Evolutionary conservation across 2,329 filamentous ascomycete species (phyloP), one percentile per base, ranked within the genome.

Genomic region (Penicillium griseofulvum): DNA sequence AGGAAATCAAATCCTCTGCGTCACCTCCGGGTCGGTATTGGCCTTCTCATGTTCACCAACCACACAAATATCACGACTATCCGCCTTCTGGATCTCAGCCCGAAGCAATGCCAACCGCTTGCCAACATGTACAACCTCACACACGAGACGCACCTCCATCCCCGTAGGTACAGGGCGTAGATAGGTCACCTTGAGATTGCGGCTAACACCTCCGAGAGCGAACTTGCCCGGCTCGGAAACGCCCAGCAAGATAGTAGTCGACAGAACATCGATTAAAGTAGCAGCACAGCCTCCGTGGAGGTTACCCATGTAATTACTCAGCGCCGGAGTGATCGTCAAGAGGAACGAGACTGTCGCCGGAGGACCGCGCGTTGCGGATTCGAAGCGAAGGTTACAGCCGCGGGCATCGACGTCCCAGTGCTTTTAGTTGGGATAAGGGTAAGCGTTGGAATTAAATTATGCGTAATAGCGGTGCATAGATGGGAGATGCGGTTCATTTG

Each of bases 251-350:
- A 84, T 77, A 17, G 83, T 69, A 3, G 83, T 83, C 0, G 88
- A 89, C 62, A 83, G 80, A 54, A 82, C 75, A 72, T 91, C 88
- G 61, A 90, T 86, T 4, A 91, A 72, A 0, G 86, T 86, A 2
- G 88, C 82, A 0, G 83, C 79, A 59, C 84, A 86, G 17, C 94
- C 94, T n/a, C 89, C 91, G 73, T 95, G 94, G 67, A 97, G 78
- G 72, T 96, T 97, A 38, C 92, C 93, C 67, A 97, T 75, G 59
- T 89, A 83, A 79, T 97, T 99, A 57, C 92, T 96, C 65, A 97
- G 79, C 68, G 96, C 90, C 17, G 88, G 85, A 33, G 92, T 96
- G 72, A 97, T 95, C 64, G 60, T 71, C 34, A 74, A 58, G 6
- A 68, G 65, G 51, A 68, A 76, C 6, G 68, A 67, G 49, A 68